Evolutionary conservation across 202 grass and related monocot genomes (phyloP), one percentile per base, ranked within the genome.

Genomic region (Dendrocalamus latiflorus): DNA sequence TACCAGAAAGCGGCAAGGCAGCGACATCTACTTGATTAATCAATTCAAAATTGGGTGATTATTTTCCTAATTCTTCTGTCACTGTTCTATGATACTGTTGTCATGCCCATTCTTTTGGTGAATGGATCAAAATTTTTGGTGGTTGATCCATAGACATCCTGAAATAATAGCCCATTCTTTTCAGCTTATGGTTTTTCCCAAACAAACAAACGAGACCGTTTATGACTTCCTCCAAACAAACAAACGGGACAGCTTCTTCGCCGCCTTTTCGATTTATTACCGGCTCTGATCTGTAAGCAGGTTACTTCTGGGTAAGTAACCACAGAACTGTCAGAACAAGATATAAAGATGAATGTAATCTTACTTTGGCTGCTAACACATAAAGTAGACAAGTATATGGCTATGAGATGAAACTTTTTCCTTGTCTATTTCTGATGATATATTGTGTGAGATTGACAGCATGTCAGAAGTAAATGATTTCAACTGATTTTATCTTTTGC

Each of bases 1-100:
- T 30, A 72, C 15, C 59, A 3, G 78, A 88, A 34, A 38, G 45
- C 10, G 17, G 57, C 78, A 92, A 92, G 85, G 69, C 85, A 70
- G 78, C 87, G 74, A 64, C 74, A 48, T 71, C 92, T 88, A 79
- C 87, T 54, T 94, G 87, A 88, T 57, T 34, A 64, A 28, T 65
- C 61, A 24, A 38, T 65, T 41, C 18, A 8, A 62, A 33, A 74
- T 68, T 61, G 51, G 81, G 53, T 84, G 37, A 80, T 60, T 74
- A 63, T 44, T 62, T 82, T 68, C 25, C 16, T 59, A 21, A 59
- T 83, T 87, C 34, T 85, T 81, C 1, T 30, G 60, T 68, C 36
- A 12, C 67, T 34, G 6, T 60, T 82, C 3, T 57, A 30, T 34
- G 45, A 39, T 66, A 74, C 13, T 66, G 2, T 36, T 58, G 57